A percentile compares a stretch with the other conserved stretches of the same genome.
Evolutionary conservation across 768 basidiomycete genomes (phyloP).

Genomic region (Suillus subalutaceus): DNA sequence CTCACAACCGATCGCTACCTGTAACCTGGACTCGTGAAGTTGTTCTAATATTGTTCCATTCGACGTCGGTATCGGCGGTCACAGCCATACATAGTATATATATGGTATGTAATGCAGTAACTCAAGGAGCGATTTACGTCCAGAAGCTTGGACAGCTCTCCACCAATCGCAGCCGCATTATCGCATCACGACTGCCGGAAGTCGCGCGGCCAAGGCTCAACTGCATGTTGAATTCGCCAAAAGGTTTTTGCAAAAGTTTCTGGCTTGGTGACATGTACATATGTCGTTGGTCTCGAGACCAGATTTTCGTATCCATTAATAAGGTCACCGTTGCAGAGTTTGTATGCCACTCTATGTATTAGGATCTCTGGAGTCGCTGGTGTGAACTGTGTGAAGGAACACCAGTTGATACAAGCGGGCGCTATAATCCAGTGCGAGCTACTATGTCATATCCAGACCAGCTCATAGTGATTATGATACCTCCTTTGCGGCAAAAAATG

Average conservation of each 20-base stretch:
- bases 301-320: neutral
- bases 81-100: slow-evolving; percentile 1
- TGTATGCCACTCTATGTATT: neutral
- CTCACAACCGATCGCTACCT: slow-evolving; percentile 4
- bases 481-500: slow-evolving; percentile 5
- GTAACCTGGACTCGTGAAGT: neutral
- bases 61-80: neutral
- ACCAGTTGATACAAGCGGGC: neutral
- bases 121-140: neutral
- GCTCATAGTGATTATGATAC: neutral
- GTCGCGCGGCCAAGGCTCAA: neutral
- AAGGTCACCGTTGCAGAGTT: neutral
- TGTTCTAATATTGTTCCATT: neutral
- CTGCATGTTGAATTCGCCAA: neutral
- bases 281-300: neutral
- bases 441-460: neutral
- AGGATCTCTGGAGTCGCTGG: neutral
- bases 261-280: neutral
- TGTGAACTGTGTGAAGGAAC: neutral
- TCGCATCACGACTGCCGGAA: neutral
- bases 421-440: neutral
- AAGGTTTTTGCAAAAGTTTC: slow-evolving; percentile 1
- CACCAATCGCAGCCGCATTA: neutral
- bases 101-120: neutral
- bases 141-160: neutral